Base-by-base conservation (phyloP, 1,284 basidiomycete species). In the Heterobasidion annosum region DNA sequence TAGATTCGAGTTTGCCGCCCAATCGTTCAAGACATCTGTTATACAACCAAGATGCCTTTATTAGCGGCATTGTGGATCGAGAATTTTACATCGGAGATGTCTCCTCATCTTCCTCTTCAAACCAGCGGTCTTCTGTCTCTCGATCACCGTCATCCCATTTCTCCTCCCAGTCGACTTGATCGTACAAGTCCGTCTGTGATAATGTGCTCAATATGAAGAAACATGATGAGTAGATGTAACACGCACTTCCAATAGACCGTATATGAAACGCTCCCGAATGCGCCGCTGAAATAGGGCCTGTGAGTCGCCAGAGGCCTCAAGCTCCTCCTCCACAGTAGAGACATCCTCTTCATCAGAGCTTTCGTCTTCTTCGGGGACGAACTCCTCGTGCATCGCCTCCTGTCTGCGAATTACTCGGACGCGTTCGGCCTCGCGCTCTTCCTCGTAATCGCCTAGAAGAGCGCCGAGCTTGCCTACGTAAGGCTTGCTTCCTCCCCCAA, bases 81-180 rank as follows among this genome's bases (percentile, higher is more conserved):
- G 3, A 25, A 25, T 25, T 25, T 25, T 25, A 25, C 25, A 25
- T 25, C 25, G 25, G 25, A 25, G 25, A 25, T 25, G 25, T 4
- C 5, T 25, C 25, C 25, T 25, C 25, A 25, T 84, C 82, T n/a
- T 84, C 81, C 13, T 84, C 81, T 54, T 87, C 82, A 67, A 90
- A 91, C 83, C 89, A 91, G 34, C 74, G 69, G 46, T 89, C 87
- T 65, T 91, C 81, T 8, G 73, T 73, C 46, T 84, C 82, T 61
- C 78, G 68, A 54, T 85, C 83, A 18, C 81, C 79, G 16, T 59
- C 66, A 60, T 88, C 87, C 70, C 85, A 78, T 51, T 70, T 70
- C 53, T 91, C 88, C 63, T 82, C 79, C 85, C 87, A 91, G 63
- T 91, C 88, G 1, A 86, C 77, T 51, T 66, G 65, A 57, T 88